Conservation (phyloP, 129 eudicot genomes). For the Sambucus nigra region DNA sequence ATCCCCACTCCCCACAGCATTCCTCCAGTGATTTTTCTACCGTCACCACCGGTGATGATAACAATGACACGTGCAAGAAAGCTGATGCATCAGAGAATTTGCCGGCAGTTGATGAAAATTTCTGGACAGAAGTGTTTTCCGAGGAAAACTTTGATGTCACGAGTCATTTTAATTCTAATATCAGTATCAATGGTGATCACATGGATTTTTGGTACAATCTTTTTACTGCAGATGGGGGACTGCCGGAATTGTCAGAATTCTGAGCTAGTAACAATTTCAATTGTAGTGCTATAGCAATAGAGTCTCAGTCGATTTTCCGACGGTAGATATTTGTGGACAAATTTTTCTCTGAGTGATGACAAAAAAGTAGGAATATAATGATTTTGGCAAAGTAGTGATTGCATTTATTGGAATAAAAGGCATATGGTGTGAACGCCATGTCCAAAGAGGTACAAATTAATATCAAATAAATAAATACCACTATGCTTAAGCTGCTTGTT, state of each 20-base stretch:
- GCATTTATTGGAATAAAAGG: too few relatives aligned
- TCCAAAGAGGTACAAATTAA: too few relatives aligned
- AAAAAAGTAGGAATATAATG: too few relatives aligned
- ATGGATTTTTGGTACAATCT: slow-evolving; percentile 57
- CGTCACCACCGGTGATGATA: slow-evolving; percentile 20
- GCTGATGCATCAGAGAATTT: slow-evolving; percentile 20
- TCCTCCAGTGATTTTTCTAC: slow-evolving; percentile 39
- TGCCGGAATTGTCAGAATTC: slow-evolving; percentile 37
- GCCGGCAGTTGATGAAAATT: slow-evolving; percentile 35
- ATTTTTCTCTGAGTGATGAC: too few relatives aligned
- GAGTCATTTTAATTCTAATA: not conserved
- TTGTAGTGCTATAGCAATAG: too few relatives aligned
- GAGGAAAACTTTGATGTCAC: not conserved
- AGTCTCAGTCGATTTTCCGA: too few relatives aligned
- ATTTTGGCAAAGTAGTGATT: too few relatives aligned
- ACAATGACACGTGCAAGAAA: not conserved
- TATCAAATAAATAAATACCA: too few relatives aligned
- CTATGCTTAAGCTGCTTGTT: too few relatives aligned
- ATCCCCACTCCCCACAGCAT: slow-evolving; percentile 13
- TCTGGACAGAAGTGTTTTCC: slow-evolving; percentile 29
- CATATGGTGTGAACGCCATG: too few relatives aligned
- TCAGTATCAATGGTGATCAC: slow-evolving; percentile 9
- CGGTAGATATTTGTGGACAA: too few relatives aligned
- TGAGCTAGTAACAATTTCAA: too few relatives aligned
- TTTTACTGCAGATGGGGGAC: slow-evolving; percentile 27